Base-by-base conservation (phyloP, 768 basidiomycete genomes). In the Lactifluus pinguis region DNA sequence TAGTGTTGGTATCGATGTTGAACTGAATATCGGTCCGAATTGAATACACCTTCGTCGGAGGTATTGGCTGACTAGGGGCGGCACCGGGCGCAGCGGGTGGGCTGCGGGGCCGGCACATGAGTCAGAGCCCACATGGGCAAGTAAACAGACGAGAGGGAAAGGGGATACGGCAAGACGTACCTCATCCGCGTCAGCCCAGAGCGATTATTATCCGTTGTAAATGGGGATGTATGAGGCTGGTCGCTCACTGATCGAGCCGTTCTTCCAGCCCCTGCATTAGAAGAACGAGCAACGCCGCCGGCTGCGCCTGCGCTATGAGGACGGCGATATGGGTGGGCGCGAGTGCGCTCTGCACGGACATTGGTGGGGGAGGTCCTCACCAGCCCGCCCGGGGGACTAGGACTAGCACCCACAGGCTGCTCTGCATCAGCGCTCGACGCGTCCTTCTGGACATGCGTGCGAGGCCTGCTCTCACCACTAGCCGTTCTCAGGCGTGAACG, bases 11-110 rank as follows among this genome's bases (percentile, higher is more conserved):
- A 38, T 76, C 74, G 41, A 69, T 65, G 68, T 83, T 78, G 73
- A 82, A 85, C 68, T 80, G 76, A 54, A 84, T 72, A 72, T 89
- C 87, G 34, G 82, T 75, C 66, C 83, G 82, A 62, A 86, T 82
- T 63, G 75, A 68, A 67, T 77, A 77, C 38, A 52, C 55, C 39
- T 66, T 66, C 6, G 48, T 29, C 3, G 53, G 49, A 8, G 45
- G 50, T 13, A 30, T 34, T 32, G 55, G 36, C 36, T 42, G 63
- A 15, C 36, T n/a, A 7, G 32, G 44, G 17, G 59, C 29, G 4
- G 60, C 44, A 19, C 53, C 61, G 15, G 64, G 59, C 42, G 49
- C 41, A 25, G 45, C 49, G 17, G 50, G 65, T 15, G 63, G 58
- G 49, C 65, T 66, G 55, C 53, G 38, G 36, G 29, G 19, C 57